Base-by-base conservation (phyloP, 1,284 basidiomycete species). In the Phlebopus sp. region DNA sequence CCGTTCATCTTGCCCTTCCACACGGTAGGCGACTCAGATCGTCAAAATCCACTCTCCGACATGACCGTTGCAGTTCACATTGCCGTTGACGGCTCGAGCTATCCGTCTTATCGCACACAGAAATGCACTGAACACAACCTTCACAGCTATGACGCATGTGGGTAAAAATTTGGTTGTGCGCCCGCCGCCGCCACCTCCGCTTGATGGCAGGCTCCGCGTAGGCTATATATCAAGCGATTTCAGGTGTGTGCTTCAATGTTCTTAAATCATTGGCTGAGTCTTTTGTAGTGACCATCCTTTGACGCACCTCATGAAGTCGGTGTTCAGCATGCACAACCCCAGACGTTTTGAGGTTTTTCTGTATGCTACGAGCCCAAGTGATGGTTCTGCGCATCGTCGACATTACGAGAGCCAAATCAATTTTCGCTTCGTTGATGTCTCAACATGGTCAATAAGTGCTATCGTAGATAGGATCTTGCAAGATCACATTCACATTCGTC, bases 211-310 rank as follows among this genome's bases (percentile, higher is more conserved):
- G 54, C 59, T 84, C 48, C 79, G 79, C 50, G 55, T 84, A 45
- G 82, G 78, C 17, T 84, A 84, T 59, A 68, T 84, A 27, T 81
- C 81, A 1, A 75, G 76, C 32, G 81, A 83, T 56, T 75, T 83
- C 41, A 77, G 71, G 75, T 76, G 49, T 18, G 68, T 59, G 13
- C 6, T 15, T 21, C 37, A 5, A n/a, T 18, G 37, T 10, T 14
- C 17, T 23, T 34, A 8, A 19, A 37, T 37, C n/a, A 19, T 35
- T 46, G n/a, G 34, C 36, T 30, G 44, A 46, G 10, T 32, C 31
- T 19, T 9, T 4, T 5, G 46, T 21, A 77, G 75, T 52, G 79
- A 84, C 51, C 82, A 84, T 54, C 82, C 81, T 8, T 68, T 84
- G 19, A 74, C 80, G 13, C 81, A 84, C 54, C 67, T 83, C 41